phyloP scores from a whole-genome alignment of 1,284 basidiomycete genomes.

The Irpex rosettiformis region DNA sequence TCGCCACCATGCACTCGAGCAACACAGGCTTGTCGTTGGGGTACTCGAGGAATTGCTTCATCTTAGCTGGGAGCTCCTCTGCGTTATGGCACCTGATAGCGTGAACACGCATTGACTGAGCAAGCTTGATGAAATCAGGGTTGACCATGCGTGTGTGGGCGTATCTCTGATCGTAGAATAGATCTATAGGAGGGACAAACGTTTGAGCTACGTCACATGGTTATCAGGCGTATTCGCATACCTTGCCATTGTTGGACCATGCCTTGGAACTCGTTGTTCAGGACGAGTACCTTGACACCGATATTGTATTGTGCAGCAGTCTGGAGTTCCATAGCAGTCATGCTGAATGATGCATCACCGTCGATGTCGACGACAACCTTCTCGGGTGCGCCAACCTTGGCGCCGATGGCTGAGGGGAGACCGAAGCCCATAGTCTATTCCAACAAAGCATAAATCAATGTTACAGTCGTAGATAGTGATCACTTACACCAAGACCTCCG shows the following conservation, averaged over 20 bases:
- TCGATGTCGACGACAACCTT: slow-evolving; percentile 97
- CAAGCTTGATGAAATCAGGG: slow-evolving; percentile 90
- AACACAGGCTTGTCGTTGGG: slow-evolving; percentile 84
- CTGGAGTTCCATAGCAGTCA: slow-evolving; percentile 99
- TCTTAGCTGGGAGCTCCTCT: slow-evolving; percentile 86
- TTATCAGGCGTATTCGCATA: slow-evolving; percentile 29
- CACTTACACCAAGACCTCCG: slow-evolving; percentile 89
- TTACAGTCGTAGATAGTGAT: slow-evolving; percentile 6
- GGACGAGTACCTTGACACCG: slow-evolving; percentile 88
- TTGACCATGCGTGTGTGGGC: slow-evolving; percentile 94
- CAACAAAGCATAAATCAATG: slow-evolving; percentile 10
- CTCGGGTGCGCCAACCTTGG: slow-evolving; percentile 92
- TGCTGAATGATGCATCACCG: slow-evolving; percentile 96
- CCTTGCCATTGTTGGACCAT: slow-evolving; percentile 99
- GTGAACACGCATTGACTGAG: slow-evolving; percentile 89
- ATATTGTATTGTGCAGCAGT: slow-evolving; percentile 91
- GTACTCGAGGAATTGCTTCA: slow-evolving; percentile 99
- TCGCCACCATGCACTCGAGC: slow-evolving; percentile 87
- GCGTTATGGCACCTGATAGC: slow-evolving; percentile 74
- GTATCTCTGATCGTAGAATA: slow-evolving; percentile 94
- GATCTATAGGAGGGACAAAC: slow-evolving; percentile 44
- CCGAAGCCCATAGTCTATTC: slow-evolving; percentile 95
- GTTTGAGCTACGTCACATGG: neutral
- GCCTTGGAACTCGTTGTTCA: slow-evolving; percentile 96
- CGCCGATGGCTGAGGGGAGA: slow-evolving; percentile 90